Evolutionary conservation across 306 rosid species (phyloP).

Genomic region (Vigna hirtella): DNA sequence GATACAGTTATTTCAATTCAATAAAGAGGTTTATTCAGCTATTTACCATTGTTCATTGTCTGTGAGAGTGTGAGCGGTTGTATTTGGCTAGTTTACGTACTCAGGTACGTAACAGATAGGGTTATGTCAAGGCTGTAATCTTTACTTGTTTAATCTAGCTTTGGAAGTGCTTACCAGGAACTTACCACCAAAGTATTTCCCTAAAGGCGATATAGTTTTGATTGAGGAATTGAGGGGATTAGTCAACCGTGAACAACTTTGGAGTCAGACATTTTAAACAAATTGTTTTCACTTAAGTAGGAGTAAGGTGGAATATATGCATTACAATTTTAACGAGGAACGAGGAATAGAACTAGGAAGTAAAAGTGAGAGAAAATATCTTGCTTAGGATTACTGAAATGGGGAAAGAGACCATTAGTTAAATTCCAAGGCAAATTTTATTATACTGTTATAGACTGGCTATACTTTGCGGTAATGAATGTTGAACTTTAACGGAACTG

Average conservation of each 20-base stretch:
- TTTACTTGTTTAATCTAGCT: neutral
- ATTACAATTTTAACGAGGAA: neutral
- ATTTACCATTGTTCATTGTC: no score
- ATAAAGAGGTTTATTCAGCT: no score
- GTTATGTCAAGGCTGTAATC: neutral
- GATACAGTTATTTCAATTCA: no score
- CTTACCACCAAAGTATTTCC: neutral
- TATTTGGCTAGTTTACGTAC: no score
- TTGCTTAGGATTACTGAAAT: neutral
- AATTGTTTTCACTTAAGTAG: neutral
- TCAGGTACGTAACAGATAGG: neutral
- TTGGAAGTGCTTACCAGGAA: neutral
- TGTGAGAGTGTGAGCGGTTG: no score
- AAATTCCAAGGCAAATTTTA: neutral
- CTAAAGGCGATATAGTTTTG: neutral
- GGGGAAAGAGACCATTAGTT: neutral
- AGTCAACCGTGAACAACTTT: neutral
- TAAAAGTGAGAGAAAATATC: no score
- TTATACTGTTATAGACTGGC: neutral
- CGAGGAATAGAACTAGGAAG: no score
- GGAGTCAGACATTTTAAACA: neutral
- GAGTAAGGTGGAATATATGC: neutral
- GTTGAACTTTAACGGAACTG: neutral
- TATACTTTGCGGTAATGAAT: neutral
- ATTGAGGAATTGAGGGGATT: neutral